A percentile compares a stretch with the other conserved stretches of the same genome.
Conservation (phyloP, 2,329 filamentous ascomycete genomes). For the Camptophora hylomeconis region DNA sequence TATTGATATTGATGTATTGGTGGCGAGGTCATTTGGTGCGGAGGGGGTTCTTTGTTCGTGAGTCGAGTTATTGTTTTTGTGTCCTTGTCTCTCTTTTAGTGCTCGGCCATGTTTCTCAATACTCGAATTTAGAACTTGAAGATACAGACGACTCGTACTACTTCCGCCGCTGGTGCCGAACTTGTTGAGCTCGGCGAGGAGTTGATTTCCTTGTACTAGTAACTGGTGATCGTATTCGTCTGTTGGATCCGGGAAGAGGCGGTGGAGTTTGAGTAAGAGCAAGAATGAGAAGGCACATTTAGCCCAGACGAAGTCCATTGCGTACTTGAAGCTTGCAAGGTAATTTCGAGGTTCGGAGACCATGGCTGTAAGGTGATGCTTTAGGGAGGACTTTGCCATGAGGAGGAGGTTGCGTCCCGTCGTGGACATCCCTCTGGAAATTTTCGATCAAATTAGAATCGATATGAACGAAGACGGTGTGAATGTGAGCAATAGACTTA, state of each 20-base stretch:
- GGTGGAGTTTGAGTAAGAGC: conserved; percentile 39
- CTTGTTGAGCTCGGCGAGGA: conserved; percentile 31
- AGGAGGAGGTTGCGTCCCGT: conserved; percentile 35
- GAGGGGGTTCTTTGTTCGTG: no score
- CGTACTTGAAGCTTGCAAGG: conserved; percentile 38
- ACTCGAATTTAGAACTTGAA: conserved; percentile 35
- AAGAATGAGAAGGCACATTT: conserved; percentile 46
- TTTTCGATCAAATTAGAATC: not conserved
- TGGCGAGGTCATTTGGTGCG: no score
- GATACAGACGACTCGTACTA: conserved; percentile 35
- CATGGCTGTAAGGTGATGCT: conserved; percentile 38
- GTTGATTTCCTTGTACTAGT: conserved; percentile 29
- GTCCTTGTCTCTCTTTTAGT: conserved; percentile 21
- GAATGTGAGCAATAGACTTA: conserved; percentile 6
- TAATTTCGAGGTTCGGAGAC: conserved; percentile 34
- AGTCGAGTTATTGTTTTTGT: conserved; percentile 4
- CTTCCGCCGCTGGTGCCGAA: conserved; percentile 21
- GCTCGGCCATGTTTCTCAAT: conserved; percentile 38
- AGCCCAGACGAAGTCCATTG: conserved; percentile 47
- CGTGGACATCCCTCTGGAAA: conserved; percentile 33
- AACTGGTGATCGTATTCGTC: conserved; percentile 25
- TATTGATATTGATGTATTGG: no score
- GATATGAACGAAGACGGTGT: not conserved
- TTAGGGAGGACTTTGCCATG: conserved; percentile 39
- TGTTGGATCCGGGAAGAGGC: conserved; percentile 32